Base-by-base conservation (phyloP, 2,329 filamentous ascomycete species). In the Alternaria conjuncta region DNA sequence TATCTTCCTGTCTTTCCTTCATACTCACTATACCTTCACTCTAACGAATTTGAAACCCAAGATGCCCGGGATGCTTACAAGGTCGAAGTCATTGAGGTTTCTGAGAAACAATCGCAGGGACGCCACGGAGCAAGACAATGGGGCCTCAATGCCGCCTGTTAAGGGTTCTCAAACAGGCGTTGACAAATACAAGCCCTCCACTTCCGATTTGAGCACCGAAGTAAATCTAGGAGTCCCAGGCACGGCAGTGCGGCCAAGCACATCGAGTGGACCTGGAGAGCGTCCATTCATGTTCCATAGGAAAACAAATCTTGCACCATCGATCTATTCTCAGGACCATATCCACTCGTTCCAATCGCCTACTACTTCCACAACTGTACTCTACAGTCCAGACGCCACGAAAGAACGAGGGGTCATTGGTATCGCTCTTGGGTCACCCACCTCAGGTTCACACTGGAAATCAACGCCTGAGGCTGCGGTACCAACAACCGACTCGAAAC, bases 381-480 rank as follows among this genome's bases (percentile, higher is more conserved):
- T 79, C 25, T 74, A 77, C 50, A 69, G 76, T 54, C 70, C 74
- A 10, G 72, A 80, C 53, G 64, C 71, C 51, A 74, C 73, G 43
- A 71, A 71, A 53, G 57, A 62, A 47, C 74, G 76, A 50, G 71
- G 73, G 45, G 66, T 76, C 36, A 81, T 81, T 66, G 80, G 80
- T 6, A 78, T 81, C 51, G 80, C 80, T 28, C 62, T 81, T 25
- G 80, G 79, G 23, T 81, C 79, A 66, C 79, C 79, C 18, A 78
- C 76, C 36, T 71, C 69, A 61, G 69, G 65, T 28, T 69, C 75
- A 60, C 72, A 72, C 53, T 78, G 73, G 76, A 76, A 71, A 41
- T 63, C 64, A 30, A 65, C 72, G 28, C 69, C 70, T 65, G 71
- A 70, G 41, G 66, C 65, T n/a, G 57, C 61, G 28, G 61, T 25